These are phyloP conservation scores for Colletotrichum costaricense DNA, from an alignment of 2,329 filamentous ascomycete species.

Conservation along the genomic window DNA sequence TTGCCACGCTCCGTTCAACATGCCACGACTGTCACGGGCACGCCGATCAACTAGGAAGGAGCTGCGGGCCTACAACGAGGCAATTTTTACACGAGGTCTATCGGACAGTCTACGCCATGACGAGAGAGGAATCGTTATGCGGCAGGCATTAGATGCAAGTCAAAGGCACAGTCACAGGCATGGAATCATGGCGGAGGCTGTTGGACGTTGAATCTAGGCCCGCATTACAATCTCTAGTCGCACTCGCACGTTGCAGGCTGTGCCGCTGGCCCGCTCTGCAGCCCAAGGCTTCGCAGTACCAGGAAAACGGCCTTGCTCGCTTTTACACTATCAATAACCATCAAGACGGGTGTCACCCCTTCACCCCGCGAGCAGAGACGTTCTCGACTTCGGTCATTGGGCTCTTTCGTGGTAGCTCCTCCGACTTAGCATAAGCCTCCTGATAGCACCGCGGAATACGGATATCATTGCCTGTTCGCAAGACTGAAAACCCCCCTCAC, in stretches of 20 bases:
- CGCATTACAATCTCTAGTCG: slow-evolving; percentile 2
- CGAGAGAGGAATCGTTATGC: not conserved
- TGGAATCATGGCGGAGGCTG: slow-evolving; percentile 7
- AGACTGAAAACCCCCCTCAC: slow-evolving; percentile 13
- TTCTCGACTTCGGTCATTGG: slow-evolving; percentile 20
- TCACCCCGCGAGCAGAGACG: not conserved
- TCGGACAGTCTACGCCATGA: not conserved
- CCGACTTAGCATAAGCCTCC: slow-evolving; percentile 7
- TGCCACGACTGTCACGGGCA: slow-evolving; percentile 5
- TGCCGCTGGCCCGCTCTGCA: slow-evolving; percentile 5
- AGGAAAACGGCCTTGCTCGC: not conserved
- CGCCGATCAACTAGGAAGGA: slow-evolving; percentile 16
- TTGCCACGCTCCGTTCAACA: slow-evolving; percentile 7
- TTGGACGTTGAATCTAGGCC: slow-evolving; percentile 17
- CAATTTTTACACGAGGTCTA: not conserved
- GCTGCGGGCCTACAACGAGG: slow-evolving; percentile 1
- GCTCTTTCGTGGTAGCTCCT: slow-evolving; percentile 15
- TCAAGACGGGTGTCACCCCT: not conserved
- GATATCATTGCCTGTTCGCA: slow-evolving; percentile 32
- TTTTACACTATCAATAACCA: slow-evolving; percentile 13
- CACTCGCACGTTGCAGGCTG: slow-evolving; percentile 14
- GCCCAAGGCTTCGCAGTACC: slow-evolving; percentile 1
- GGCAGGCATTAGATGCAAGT: slow-evolving; percentile 9
- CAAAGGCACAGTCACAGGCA: slow-evolving; percentile 19
- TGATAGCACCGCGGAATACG: slow-evolving; percentile 28